Conservation (phyloP, 768 basidiomycete genomes). For the Tremella fuciformis region DNA sequence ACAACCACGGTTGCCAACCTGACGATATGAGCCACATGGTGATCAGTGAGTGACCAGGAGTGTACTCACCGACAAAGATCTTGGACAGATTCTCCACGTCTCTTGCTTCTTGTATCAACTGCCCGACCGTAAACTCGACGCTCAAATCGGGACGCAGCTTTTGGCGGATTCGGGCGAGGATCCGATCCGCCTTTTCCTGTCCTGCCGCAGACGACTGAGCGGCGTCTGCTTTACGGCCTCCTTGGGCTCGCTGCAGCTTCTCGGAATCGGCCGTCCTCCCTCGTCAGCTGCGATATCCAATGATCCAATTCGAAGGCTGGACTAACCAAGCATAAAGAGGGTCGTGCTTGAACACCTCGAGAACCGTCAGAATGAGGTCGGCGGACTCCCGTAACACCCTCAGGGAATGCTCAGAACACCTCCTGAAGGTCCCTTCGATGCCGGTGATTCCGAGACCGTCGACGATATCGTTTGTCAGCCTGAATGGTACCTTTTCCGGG, state of each 20-base stretch:
- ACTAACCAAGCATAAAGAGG: conserved; percentile 84
- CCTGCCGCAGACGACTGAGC: conserved; percentile 57
- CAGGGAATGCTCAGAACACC: conserved; percentile 90
- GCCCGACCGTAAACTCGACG: conserved; percentile 89
- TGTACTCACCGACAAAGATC: conserved; percentile 59
- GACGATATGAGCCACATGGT: conserved; percentile 2
- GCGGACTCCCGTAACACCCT: conserved; percentile 82
- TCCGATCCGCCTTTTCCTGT: conserved; percentile 86
- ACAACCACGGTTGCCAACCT: conserved; percentile 21
- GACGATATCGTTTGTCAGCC: conserved; percentile 87
- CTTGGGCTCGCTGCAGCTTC: conserved; percentile 43
- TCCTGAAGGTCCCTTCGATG: conserved; percentile 88
- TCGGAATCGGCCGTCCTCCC: conserved; percentile 55
- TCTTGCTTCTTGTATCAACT: conserved; percentile 82
- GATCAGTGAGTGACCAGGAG: neutral
- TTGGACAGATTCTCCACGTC: conserved; percentile 69
- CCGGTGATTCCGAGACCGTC: conserved; percentile 90
- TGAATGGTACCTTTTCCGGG: conserved; percentile 90
- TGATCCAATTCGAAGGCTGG: neutral
- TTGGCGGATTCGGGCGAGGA: conserved; percentile 70
- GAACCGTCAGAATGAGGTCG: conserved; percentile 84
- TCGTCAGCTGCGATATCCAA: neutral
- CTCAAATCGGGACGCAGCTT: conserved; percentile 80
- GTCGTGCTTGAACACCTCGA: conserved; percentile 96
- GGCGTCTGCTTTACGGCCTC: conserved; percentile 42